Evolutionary conservation across 805 yeast species (phyloP).

Genomic region (Debaryomyces hansenii): DNA sequence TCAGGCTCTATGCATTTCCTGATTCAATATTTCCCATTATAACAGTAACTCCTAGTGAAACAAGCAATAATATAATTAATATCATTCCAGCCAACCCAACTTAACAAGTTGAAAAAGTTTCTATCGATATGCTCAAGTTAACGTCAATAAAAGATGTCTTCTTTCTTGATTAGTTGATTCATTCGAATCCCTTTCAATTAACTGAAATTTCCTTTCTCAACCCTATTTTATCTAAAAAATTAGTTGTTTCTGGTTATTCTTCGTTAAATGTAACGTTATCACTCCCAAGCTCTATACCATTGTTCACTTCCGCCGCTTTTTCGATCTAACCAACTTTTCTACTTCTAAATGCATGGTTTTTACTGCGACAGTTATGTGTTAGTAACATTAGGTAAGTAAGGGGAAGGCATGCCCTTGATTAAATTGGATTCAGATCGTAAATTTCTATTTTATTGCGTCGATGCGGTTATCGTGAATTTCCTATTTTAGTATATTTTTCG

Average conservation of each 20-base stretch:
- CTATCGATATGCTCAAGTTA: constrained; percentile 1
- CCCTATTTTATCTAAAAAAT: constrained; percentile 23
- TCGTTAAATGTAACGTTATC: too few relatives aligned
- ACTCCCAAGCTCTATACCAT: too few relatives aligned
- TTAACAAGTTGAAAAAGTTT: constrained; percentile 62
- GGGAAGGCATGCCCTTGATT: too few relatives aligned
- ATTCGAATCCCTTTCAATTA: constrained; percentile 26
- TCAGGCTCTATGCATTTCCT: constrained; percentile 29
- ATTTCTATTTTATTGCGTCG: background rate
- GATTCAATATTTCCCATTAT: too few relatives aligned
- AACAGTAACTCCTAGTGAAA: constrained; percentile 25
- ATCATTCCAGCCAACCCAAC: constrained; percentile 35
- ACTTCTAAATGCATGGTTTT: too few relatives aligned
- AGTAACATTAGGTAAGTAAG: too few relatives aligned
- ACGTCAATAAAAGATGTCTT: constrained; percentile 17
- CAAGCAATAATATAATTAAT: constrained; percentile 27
- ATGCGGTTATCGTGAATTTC: background rate
- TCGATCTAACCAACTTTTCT: too few relatives aligned
- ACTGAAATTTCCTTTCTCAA: constrained; percentile 25
- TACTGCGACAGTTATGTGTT: too few relatives aligned
- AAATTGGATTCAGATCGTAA: background rate
- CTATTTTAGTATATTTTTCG: background rate
- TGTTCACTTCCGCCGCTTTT: too few relatives aligned
- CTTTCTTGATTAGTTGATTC: constrained; percentile 15
- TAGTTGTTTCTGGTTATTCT: constrained; percentile 1